Evolutionary conservation across 805 yeast species (phyloP), one percentile per base, ranked within the genome.

Genomic region (Yamadazyma kitorensis): DNA sequence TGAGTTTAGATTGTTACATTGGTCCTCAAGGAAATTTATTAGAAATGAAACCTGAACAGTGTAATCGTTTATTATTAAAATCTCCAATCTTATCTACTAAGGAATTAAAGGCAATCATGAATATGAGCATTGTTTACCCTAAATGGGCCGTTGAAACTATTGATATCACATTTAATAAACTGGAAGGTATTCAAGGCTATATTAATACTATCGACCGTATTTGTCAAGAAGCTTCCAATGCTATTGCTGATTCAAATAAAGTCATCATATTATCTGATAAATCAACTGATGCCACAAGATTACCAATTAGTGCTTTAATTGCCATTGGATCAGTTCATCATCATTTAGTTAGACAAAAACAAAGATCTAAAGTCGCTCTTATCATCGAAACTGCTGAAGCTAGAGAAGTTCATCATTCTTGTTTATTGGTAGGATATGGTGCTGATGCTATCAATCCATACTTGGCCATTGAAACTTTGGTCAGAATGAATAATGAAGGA

Each of bases 241-340:
- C 96, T 1, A 85, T 93, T 52, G 80, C 82, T 36, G 75, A 79
- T 40, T 75, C 81, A 48, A 74, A 78, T 55, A 85, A 86, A 62
- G 70, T 93, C 35, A 71, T 91, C 45, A 70, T 88, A 29, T 70
- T 91, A 40, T 73, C 88, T 37, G 98, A 91, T 64, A 74, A 80
- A 46, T 66, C 64, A 16, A 67, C 85, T 31, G 59, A 74, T 33
- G 67, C 74, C 12, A 70, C 74, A 19, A 76, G 88, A 43, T 78
- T 93, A 21, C 78, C 98, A 17, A 77, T 93, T 30, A 82, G 95
- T 28, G 85, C 96, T 6, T 68, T 93, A 52, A 75, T 89, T 48
- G 98, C 98, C n/a, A 72, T 84, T 33, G 97, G 97, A 65, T 93
- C 98, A 17, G 94, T 93, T 38, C 98, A 91, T 62, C 98, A 91